Conservation (phyloP, 2,329 filamentous ascomycete species). For the Monosporascus cannonballus region DNA sequence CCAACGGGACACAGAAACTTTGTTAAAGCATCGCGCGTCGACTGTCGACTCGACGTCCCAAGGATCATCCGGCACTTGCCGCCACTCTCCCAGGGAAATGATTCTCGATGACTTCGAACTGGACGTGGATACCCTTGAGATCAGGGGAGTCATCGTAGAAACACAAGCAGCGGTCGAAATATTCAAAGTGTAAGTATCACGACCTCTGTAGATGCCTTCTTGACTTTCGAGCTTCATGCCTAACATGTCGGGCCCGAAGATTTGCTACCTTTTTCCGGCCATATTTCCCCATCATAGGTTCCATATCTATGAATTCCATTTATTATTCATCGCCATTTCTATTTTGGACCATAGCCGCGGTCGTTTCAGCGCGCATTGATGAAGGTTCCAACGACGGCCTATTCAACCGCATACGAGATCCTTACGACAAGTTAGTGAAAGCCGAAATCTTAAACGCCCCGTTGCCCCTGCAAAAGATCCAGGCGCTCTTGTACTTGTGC, state of each 20-base stretch:
- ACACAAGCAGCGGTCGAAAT: slow-evolving; percentile 14
- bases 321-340: slow-evolving; percentile 21
- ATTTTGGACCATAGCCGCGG: slow-evolving; percentile 23
- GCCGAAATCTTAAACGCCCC: slow-evolving; percentile 18
- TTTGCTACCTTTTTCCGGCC: slow-evolving; percentile 20
- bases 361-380: slow-evolving; percentile 15
- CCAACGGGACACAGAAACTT: slow-evolving; percentile 10
- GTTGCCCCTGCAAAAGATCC: slow-evolving; percentile 21
- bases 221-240: not conserved
- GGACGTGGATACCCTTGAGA: slow-evolving; percentile 13
- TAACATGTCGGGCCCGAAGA: slow-evolving; percentile 4
- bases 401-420: slow-evolving; percentile 15
- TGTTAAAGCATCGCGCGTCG: slow-evolving; percentile 7
- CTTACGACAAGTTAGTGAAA: slow-evolving; percentile 16
- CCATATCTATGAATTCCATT: slow-evolving; percentile 18
- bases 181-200: slow-evolving; percentile 18
- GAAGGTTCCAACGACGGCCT: slow-evolving; percentile 11
- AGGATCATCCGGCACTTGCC: slow-evolving; percentile 8
- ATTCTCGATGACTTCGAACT: slow-evolving; percentile 18
- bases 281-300: slow-evolving; percentile 22
- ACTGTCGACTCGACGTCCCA: slow-evolving; percentile 17
- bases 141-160: slow-evolving; percentile 11
- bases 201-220: not conserved
- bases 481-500: slow-evolving; percentile 22
- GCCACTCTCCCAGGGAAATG: slow-evolving; percentile 7